Evolutionary conservation across 306 rosid species (phyloP), one percentile per base, ranked within the genome.

Genomic region (Lupinus albus): DNA sequence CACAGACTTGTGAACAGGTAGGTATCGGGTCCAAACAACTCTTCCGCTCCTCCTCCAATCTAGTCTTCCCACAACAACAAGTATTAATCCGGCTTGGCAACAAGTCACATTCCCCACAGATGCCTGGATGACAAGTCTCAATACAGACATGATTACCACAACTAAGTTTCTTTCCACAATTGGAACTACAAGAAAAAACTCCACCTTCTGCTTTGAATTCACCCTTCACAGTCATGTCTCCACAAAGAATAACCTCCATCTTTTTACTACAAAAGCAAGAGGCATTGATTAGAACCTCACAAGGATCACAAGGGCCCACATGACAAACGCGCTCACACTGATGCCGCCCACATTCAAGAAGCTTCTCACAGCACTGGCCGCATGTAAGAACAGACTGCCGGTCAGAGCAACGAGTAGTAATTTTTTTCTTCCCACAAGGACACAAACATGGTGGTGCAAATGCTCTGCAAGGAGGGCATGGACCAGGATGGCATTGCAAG

Each of bases 401-500:
- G 61, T 85, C 92, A 16, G 96, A 87, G 70, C 96, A 92, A 3
- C 96, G 83, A 5, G 96, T 85, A 2, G 97, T 85, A 49, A 87
- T 82, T 36, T 35, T 69, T 80, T 82, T 85, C 87, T 87, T 89
- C 32, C 95, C 95, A 64, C 97, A 92, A 21, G 95, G 95, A 60
- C 97, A 92, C 50, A 75, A 8, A 25, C 86, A 67, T 3, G 96
- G 87, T 0, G 87, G 88, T 16, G 97, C 97, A 69, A 92, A 92
- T 54, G 96, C 92, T 70, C 81, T 92, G 74, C 96, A 92, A 54
- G 97, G 90, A 71, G 96, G 97, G 68, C 96, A 92, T 3, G 96
- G 97, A 41, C 97, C 96, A 0, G 97, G 97, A 71, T 92, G 97
- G 78, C 97, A 92, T 76, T 89, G 97, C 88, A 92, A 72, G 75